Evolutionary conservation across 1,139 yeast genomes (phyloP), one percentile per base, ranked within the genome.

Genomic region (Yamadazyma dushanensis): DNA sequence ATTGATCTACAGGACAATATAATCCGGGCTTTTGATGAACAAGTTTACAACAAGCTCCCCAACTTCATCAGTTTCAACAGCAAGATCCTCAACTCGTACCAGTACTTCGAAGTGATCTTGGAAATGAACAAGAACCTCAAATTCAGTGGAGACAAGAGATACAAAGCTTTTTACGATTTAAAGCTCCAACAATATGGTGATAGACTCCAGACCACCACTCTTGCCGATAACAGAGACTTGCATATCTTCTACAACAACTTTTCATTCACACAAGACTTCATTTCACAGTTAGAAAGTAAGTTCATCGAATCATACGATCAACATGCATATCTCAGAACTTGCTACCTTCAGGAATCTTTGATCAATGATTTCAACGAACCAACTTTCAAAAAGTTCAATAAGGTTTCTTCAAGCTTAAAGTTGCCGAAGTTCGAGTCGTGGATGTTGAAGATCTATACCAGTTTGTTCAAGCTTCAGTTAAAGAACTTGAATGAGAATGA

Each of bases 1-100:
- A 54, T 53, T 1, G 89, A 84, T 43, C 57, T 80, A 6, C 66
- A 70, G 9, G 62, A 61, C 31, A 75, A 68, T 49, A 52, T 78
- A 18, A 53, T 60, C 26, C 58, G 59, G 19, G 84, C 85, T 0
- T 79, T 81, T 47, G 70, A 76, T 14, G 62, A 66, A 14, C 69
- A 70, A 9, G 68, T 80, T 0, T 83, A 68, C 53, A 78, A 78
- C 38, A 86, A 85, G 51, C 54, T 85, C 19, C 73, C 73, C 33
- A 79, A 85, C 8, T 77, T 85, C 48, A 52, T 80, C 22, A 74
- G 73, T 11, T 77, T 83, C 46, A 71, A 72, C 13, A 45, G 53
- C 20, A 60, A 73, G 38, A 45, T 79, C 24, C 43, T 53, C 2
- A 50, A 61, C 32, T 76, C 81, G 1, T 41, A 66, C 8, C 57